Evolutionary conservation across 768 basidiomycete genomes (phyloP).

Genomic region (Lactarius deliciosus): DNA sequence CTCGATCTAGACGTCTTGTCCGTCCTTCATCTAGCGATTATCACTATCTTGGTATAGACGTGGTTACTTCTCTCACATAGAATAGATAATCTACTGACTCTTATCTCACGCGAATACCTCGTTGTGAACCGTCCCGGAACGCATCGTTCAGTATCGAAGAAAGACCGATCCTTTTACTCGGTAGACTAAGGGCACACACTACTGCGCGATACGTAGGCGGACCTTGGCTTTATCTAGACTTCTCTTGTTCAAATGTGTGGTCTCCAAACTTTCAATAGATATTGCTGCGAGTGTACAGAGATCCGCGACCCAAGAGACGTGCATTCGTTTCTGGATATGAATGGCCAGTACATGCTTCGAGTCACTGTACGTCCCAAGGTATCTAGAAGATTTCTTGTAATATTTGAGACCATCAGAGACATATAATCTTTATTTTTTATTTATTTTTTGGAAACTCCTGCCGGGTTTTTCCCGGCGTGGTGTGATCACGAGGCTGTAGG

Average conservation of each 20-base stretch:
- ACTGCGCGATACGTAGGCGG: no score
- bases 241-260: background rate
- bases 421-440: no score
- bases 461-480: no score
- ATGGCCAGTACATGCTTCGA: no score
- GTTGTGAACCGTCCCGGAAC: background rate
- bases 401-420: background rate
- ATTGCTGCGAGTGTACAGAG: background rate
- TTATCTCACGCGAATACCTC: background rate
- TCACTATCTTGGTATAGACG: background rate
- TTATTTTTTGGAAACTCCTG: no score
- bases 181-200: no score
- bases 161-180: background rate
- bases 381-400: no score
- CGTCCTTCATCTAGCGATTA: no score
- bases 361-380: no score
- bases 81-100: background rate
- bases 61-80: background rate
- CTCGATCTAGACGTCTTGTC: background rate
- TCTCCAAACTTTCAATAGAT: background rate
- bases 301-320: background rate
- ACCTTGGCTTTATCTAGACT: background rate
- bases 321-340: no score
- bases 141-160: background rate
- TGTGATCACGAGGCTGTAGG: no score